phyloP scores from a whole-genome alignment of 2,329 filamentous ascomycete species.

The Trichoderma harzianum region DNA sequence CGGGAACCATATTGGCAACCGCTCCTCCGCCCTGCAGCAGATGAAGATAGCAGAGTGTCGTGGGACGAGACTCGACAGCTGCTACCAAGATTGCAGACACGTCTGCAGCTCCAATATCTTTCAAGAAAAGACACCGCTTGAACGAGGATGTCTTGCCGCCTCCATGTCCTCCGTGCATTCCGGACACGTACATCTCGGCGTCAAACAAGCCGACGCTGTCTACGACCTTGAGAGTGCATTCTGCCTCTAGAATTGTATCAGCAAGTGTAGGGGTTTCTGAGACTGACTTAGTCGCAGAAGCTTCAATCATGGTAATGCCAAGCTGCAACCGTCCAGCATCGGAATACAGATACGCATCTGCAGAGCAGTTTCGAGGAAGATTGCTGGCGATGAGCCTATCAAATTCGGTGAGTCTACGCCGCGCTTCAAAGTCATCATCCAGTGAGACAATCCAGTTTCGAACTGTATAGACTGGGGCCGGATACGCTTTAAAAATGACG shows the following conservation, averaged over 20 bases:
- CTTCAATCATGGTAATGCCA: constrained; percentile 50
- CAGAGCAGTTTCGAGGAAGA: constrained; percentile 44
- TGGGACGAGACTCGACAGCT: constrained; percentile 48
- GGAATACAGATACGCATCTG: constrained; percentile 55
- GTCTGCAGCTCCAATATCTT: constrained; percentile 37
- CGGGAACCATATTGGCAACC: constrained; percentile 39
- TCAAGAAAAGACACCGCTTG: constrained; percentile 62
- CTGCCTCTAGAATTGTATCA: constrained; percentile 32
- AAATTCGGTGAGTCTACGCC: constrained; percentile 38
- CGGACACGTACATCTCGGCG: constrained; percentile 57
- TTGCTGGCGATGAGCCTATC: constrained; percentile 36
- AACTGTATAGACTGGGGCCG: constrained; percentile 39
- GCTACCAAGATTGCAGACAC: constrained; percentile 38
- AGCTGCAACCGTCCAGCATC: constrained; percentile 45
- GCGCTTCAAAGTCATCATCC: constrained; percentile 26
- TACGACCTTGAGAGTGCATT: constrained; percentile 34
- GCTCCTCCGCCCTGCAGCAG: constrained; percentile 58
- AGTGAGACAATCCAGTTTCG: constrained; percentile 42
- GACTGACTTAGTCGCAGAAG: constrained; percentile 25
- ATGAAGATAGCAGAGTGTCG: constrained; percentile 58
- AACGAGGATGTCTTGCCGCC: constrained; percentile 60
- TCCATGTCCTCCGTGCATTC: constrained; percentile 57
- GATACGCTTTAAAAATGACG: constrained; percentile 47
- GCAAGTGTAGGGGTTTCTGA: constrained; percentile 17
- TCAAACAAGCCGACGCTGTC: constrained; percentile 54